Base-by-base conservation (phyloP, 352 stramenopile genomes). In the Thraustotheca clavata region DNA sequence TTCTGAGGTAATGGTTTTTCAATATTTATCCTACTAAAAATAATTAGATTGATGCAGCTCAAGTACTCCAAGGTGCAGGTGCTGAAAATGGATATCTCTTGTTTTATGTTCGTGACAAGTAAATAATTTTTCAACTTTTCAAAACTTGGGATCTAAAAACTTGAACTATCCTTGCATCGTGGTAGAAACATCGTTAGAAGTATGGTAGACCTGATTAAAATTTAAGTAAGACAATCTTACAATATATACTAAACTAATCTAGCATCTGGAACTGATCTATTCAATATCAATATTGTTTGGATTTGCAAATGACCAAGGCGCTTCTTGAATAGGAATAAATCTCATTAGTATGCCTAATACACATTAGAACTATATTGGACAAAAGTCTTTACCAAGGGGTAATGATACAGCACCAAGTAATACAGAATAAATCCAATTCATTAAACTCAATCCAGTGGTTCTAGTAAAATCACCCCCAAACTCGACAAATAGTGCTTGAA, bases 401-500 rank as follows among this genome's bases (percentile, higher is more conserved):
- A 92, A 59, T 5, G 83, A 80, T 9, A 92, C 61, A 0, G 76
- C 71, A 1, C 79, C 81, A 35, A 87, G 76, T 16, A 74, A 77
- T 12, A 91, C 69, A 62, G 76, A 87, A 4, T 78, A 59, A 11
- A 87, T 59, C 83, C 83, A 92, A 49, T 89, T 71, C 12, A 31
- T 47, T 54, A 87, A 73, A 41, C 76, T 73, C 52, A 92, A 83
- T 34, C 75, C 40, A 59, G 79, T 87, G 20, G 83, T 90, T 65
- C 89, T 89, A 32, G 74, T 88, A 48, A 92, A 90, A 60, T 89
- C 71, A n/a, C 94, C 95, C 38, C 95, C 95, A 49, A 97, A 96
- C 71, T 99, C 76, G 39, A 98, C 93, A 49, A 99, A 92, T 18
- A 99, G 60, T 39, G 98, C 74, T 77, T 99, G 97, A 7, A 98